Evolutionary conservation across 352 stramenopile genomes (phyloP), one percentile per base, ranked within the genome.

Genomic region (Globisporangium apiculatum): DNA sequence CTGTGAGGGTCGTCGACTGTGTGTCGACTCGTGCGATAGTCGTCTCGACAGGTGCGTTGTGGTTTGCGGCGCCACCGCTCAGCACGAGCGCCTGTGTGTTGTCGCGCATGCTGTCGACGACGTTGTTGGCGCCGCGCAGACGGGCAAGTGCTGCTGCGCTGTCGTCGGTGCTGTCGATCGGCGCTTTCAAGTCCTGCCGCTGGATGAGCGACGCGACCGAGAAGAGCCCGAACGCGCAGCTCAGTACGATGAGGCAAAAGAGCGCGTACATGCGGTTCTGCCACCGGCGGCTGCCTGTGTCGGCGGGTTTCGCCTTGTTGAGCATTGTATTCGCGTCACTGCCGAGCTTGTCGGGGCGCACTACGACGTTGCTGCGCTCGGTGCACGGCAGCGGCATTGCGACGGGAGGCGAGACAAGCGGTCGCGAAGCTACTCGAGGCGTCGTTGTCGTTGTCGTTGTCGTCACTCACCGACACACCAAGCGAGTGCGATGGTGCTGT

Each of bases 131-230:
- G 9, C 59, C 60, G 24, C 66, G 67, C 24, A 73, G 35, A 42
- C 51, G 41, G 55, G 54, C 3, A 50, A 53, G 41, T 60, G 57
- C 3, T 55, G 18, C 7, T 31, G 49, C 24, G 51, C 50, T 14
- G 48, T 31, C 61, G 53, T 49, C 45, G 40, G 40, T 43, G 40
- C 40, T 43, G 40, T 43, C 40, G 10, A 7, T 43, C 40, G 40
- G 7, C 10, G 45, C 15, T 49, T 41, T 65, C 48, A 68, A 58
- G 41, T 76, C 72, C 31, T 69, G 67, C 57, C 73, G 72, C 57
- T 84, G 76, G 56, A 87, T 76, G 42, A 84, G 66, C 50, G 72
- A 72, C 17, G 72, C 74, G 24, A 87, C 72, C 12, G 70, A 79
- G 24, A 87, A 67, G 51, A 87, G 66, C 1, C 76, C 74, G 5